Percentiles rank a stretch among this genome's conserved stretches.
phyloP scores from a whole-genome alignment of 176 grass and related monocot species.

The Aegilops umbellulata region DNA sequence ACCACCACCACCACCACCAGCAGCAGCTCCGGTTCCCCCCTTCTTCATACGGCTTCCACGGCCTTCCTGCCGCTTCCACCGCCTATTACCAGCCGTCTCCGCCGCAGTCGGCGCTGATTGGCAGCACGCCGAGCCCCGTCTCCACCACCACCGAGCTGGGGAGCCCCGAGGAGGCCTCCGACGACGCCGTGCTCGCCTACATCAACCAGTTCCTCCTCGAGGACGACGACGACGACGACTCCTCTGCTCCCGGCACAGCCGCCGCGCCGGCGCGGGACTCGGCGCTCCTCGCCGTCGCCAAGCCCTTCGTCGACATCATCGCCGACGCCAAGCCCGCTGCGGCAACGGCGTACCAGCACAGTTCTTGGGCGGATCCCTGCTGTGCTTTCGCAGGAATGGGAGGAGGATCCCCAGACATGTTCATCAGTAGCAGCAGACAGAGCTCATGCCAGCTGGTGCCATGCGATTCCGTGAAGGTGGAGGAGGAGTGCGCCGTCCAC shows the following conservation, averaged over 20 bases:
- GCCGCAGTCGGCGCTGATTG: not conserved
- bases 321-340: not conserved
- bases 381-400: not conserved
- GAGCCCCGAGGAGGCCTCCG: conserved; percentile 16
- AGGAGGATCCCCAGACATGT: not conserved
- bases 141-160: conserved; percentile 34
- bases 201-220: conserved; percentile 56
- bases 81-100: conserved; percentile 6
- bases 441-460: not conserved
- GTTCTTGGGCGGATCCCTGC: not conserved
- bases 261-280: not conserved
- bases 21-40: conserved; percentile 5
- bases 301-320: conserved; percentile 48
- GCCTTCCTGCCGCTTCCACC: not conserved
- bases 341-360: not conserved
- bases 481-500: not conserved
- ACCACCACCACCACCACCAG: not conserved
- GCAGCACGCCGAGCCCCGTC: conserved; percentile 24
- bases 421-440: not conserved
- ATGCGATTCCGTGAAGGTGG: not conserved
- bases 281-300: conserved; percentile 37
- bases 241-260: not conserved
- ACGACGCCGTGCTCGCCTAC: conserved; percentile 50
- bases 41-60: conserved; percentile 11
- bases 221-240: conserved; percentile 38